Conservation (phyloP, 495 filamentous ascomycete species). For the Margaritispora aquatica region DNA sequence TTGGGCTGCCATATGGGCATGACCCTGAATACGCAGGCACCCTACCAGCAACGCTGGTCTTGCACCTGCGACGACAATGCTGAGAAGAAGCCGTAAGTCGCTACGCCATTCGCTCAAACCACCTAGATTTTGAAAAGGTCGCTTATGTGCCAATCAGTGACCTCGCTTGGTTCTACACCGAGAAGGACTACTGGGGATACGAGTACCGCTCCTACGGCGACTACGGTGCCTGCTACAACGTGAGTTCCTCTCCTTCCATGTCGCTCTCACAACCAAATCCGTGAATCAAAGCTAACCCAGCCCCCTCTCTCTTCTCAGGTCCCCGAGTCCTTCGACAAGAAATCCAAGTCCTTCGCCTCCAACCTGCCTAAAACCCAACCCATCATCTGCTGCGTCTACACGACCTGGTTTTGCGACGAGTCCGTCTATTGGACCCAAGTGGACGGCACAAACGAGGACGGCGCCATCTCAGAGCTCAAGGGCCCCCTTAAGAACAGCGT, state of each 20-base stretch:
- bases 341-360: not conserved
- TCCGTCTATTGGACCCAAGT: not conserved
- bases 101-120: not conserved
- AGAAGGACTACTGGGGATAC: not conserved
- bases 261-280: too few species aligned
- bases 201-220: not conserved
- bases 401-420: not conserved
- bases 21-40: not conserved
- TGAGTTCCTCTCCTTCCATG: too few species aligned
- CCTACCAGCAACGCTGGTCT: not conserved
- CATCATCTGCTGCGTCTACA: not conserved
- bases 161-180: not conserved
- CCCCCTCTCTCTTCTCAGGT: too few species aligned
- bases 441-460: not conserved
- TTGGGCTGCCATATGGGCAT: not conserved
- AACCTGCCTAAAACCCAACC: not conserved
- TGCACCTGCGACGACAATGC: constrained; percentile 3
- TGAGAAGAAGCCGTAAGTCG: not conserved
- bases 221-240: not conserved
- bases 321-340: not conserved
- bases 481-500: not conserved
- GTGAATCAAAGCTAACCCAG: too few species aligned
- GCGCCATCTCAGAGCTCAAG: not conserved
- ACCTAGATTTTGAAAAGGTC: too few species aligned
- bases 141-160: too few species aligned